phyloP scores from a whole-genome alignment of 2,329 filamentous ascomycete species.

The Dissoconium aciculare region DNA sequence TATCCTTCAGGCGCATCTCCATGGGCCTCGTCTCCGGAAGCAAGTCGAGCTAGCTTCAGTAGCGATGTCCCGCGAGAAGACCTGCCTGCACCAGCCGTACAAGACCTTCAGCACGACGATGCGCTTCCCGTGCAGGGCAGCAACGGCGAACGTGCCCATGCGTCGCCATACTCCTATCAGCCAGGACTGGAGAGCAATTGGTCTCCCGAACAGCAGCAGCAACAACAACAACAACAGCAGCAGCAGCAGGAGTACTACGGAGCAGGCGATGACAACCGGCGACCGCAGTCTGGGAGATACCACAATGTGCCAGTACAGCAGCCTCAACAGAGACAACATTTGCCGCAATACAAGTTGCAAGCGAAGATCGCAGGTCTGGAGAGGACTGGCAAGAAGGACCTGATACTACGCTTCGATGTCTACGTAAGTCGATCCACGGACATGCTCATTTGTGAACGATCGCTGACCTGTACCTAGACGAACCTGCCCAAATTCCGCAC shows the following conservation, averaged over 20 bases:
- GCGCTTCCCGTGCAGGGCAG: conserved; percentile 3
- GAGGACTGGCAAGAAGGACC: conserved; percentile 86
- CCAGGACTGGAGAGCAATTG: conserved; percentile 18
- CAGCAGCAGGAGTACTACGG: conserved; percentile 10
- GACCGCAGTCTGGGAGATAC: conserved; percentile 19
- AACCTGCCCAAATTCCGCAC: conserved; percentile 97
- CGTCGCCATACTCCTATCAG: conserved; percentile 14
- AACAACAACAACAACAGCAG: conserved; percentile 15
- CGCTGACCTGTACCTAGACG: conserved; percentile 45
- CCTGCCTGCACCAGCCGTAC: conserved; percentile 17
- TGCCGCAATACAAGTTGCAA: conserved; percentile 52
- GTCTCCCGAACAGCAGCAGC: conserved; percentile 24
- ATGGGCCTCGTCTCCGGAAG: conserved; percentile 47
- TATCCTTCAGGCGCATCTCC: conserved; percentile 49
- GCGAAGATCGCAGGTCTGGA: conserved; percentile 91
- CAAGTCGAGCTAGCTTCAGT: conserved; percentile 34
- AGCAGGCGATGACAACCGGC: conserved; percentile 17
- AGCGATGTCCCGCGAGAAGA: conserved; percentile 21
- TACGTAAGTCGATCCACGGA: conserved; percentile 46
- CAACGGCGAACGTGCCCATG: conserved; percentile 7
- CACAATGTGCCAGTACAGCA: conserved; percentile 16
- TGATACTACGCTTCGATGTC: conserved; percentile 86
- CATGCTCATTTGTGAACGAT: not conserved
- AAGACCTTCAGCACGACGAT: conserved; percentile 6
- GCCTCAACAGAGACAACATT: conserved; percentile 20